Base-by-base conservation (phyloP, 768 basidiomycete genomes). In the Pleurotus giganteus region DNA sequence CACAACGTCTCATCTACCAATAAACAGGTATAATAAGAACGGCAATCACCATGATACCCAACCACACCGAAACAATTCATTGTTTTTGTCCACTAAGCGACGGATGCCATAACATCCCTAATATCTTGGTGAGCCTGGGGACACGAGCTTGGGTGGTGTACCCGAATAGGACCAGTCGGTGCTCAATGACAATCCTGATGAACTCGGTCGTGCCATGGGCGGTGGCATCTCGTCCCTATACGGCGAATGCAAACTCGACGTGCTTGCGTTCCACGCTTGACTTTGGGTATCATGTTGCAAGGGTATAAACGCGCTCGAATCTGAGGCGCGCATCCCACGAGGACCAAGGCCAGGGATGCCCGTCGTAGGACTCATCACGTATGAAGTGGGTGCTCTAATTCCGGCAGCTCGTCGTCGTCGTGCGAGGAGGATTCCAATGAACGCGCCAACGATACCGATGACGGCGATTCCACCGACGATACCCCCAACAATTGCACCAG, bases 261-360 rank as follows among this genome's bases (percentile, higher is more conserved):
- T 74, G 65, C 84, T 87, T 44, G 74, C 73, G 59, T 82, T 82
- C 84, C 84, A 86, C 45, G 78, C 74, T 60, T 74, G 75, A 61
- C 78, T 82, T 53, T 72, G 61, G 62, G 82, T 84, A 53, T 79
- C 80, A 65, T 85, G 85, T 60, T 82, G 80, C 62, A 90, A 66
- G n/a, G 88, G 88, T 49, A 86, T 73, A 63, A 89, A 89, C 31
- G 86, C 80, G 58, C 84, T 85, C 62, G 85, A 83, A 71, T 86
- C 82, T 58, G 85, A 84, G 69, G 69, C 69, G 36, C 83, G 71
- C 53, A 65, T 60, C 53, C 66, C 75, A 24, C 68, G 61, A 42
- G 58, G 60, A 15, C 64, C 69, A 15, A 54, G 63, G n/a, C 59
- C 60, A 54, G 65, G 55, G 57, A 62, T 58, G 4, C 58, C 59